Percentiles rank a stretch among this genome's conserved stretches.
phyloP scores from a whole-genome alignment of 805 yeast genomes.

The Sungouiozyma intestinalis region DNA sequence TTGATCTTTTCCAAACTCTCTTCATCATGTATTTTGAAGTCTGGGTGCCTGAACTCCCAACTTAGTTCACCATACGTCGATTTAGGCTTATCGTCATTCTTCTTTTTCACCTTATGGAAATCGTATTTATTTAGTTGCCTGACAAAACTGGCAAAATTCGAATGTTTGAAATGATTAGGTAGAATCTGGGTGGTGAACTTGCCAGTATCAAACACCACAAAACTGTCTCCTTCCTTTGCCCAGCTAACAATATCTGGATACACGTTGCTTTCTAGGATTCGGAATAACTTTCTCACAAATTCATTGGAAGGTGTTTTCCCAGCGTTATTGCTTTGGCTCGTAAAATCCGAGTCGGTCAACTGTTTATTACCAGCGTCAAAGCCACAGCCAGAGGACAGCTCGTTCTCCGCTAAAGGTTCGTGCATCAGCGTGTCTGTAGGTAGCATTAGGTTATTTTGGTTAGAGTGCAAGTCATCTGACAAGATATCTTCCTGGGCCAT shows the following conservation, averaged over 20 bases:
- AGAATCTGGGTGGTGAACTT: conserved; percentile 81
- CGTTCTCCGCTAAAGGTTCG: not conserved
- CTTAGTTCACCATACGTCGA: conserved; percentile 62
- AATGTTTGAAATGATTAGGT: conserved; percentile 89
- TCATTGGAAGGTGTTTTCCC: conserved; percentile 44
- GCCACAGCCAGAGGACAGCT: not conserved
- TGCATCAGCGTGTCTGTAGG: not conserved
- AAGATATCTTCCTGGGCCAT: not conserved
- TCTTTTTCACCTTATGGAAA: conserved; percentile 84
- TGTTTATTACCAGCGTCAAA: not conserved
- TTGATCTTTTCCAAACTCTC: conserved; percentile 81
- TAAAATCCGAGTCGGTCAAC: not conserved
- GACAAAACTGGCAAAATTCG: conserved; percentile 90
- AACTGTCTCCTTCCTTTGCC: conserved; percentile 78
- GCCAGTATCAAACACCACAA: conserved; percentile 81
- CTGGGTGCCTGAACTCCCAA: conserved; percentile 95
- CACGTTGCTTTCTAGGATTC: conserved; percentile 76
- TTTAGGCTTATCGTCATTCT: conserved; percentile 48
- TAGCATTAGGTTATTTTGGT: not conserved
- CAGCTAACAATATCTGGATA: conserved; percentile 72
- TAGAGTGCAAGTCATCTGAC: not conserved
- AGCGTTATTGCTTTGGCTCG: not conserved
- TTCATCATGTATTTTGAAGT: conserved; percentile 63
- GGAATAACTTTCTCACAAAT: conserved; percentile 67
- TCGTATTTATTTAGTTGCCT: conserved; percentile 94